Conservation (phyloP, 2,329 filamentous ascomycete genomes). For the Colletotrichum spaethianum region DNA sequence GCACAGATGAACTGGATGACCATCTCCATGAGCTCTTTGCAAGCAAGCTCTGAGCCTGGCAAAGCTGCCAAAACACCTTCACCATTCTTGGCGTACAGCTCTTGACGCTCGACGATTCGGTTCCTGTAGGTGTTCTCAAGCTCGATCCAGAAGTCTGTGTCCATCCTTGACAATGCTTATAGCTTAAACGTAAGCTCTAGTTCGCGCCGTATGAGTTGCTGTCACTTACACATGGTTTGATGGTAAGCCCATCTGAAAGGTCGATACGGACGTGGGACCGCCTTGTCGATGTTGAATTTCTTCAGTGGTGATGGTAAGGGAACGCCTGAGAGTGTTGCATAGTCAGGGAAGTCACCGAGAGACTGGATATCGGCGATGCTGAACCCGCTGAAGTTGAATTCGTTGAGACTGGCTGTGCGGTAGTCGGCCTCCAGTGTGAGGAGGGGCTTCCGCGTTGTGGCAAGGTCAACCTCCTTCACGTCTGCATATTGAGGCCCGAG, state of each 20-base stretch:
- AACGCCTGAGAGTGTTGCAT: constrained; percentile 81
- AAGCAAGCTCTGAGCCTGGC: constrained; percentile 83
- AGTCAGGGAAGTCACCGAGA: constrained; percentile 85
- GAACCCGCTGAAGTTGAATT: constrained; percentile 78
- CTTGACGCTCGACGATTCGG: constrained; percentile 78
- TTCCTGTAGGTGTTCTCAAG: constrained; percentile 80
- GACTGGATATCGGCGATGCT: constrained; percentile 77
- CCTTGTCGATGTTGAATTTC: constrained; percentile 78
- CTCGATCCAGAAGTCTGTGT: constrained; percentile 91
- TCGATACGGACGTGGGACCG: constrained; percentile 81
- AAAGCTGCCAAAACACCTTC: constrained; percentile 75
- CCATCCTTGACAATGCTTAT: constrained; percentile 81
- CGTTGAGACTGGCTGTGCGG: constrained; percentile 48
- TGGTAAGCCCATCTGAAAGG: constrained; percentile 89
- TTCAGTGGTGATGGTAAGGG: constrained; percentile 75
- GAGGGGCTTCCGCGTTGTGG: constrained; percentile 43
- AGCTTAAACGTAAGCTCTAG: constrained; percentile 17
- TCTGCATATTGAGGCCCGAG: constrained; percentile 20
- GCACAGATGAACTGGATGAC: constrained; percentile 82
- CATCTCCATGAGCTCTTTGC: constrained; percentile 92
- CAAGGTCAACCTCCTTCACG: constrained; percentile 34
- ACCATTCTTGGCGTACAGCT: constrained; percentile 75
- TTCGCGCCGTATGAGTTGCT: too few relatives aligned
- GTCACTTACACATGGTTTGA: constrained; percentile 87
- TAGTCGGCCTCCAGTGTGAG: constrained; percentile 54